Base-by-base conservation (phyloP, 2,329 filamentous ascomycete genomes). In the Ciborinia camelliae region DNA sequence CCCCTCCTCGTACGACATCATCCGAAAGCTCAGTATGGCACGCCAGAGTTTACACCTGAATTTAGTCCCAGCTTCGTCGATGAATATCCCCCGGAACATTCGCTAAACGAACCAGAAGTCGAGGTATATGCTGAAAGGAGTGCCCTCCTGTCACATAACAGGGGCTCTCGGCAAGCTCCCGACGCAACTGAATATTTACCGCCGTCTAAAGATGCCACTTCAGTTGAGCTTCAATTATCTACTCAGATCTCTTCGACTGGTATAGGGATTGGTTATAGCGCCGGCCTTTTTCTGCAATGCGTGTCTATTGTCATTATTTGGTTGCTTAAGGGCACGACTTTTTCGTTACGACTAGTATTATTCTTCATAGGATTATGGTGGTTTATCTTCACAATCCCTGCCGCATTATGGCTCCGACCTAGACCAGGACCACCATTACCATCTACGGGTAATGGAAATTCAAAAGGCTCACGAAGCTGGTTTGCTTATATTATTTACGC, bases 301-400 rank as follows among this genome's bases (percentile, higher is more conserved):
- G 74, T 92, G 2, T 88, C 89, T 60, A 94, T 98, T 67, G 77
- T 90, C 57, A 84, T 97, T 48, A 84, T 98, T 3, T 81, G 92
- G 47, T 78, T 81, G 2, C 86, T 91, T 74, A 83, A 86, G 45
- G 93, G 91, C 66, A 90, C 90, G 3, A 93, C 90, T 0, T 92
- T 92, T 81, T 90, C 92, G 0, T 87, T 97, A 53, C 88, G 93
- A 4, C 82, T 98, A 4, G 94, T 95, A 0, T 83, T 99, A 12
- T 92, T 96, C 76, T 79, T 93, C 65, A 88, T 98, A 62, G 95
- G 95, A 41, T 76, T 86, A 35, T 99, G 95, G 95, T 99, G 95
- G 95, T 86, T 93, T 52, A 66, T 90, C 41, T 98, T 99, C 75
- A 96, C 91, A 4, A 86, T 98, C 63, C 95, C 95, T 0, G 88